These are phyloP conservation scores for Selaginella moellendorffii DNA, from an alignment of 75 land plant species.

Conservation along the genomic window DNA sequence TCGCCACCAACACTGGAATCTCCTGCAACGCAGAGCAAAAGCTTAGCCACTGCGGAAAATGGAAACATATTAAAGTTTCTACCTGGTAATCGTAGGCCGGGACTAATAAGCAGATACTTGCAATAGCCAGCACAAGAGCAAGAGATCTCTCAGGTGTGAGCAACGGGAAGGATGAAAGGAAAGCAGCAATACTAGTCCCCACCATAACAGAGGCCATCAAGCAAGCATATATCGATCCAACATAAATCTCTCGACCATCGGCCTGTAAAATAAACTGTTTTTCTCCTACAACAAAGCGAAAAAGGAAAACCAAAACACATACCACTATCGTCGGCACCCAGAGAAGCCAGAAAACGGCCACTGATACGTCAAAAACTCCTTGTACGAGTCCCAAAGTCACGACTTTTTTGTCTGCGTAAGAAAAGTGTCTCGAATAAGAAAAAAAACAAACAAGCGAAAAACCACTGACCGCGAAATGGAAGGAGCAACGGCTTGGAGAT, in stretches of 20 bases:
- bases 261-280: constrained; percentile 36
- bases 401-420: constrained; percentile 52
- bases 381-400: constrained; percentile 49
- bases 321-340: constrained; percentile 94
- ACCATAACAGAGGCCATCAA: constrained; percentile 71
- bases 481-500: constrained; percentile 25
- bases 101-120: constrained; percentile 39
- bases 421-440: not conserved
- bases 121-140: constrained; percentile 24
- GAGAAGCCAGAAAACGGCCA: constrained; percentile 53
- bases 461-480: not conserved
- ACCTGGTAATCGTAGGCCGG: constrained; percentile 97
- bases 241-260: constrained; percentile 77
- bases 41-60: not conserved
- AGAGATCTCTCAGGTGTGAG: constrained; percentile 35
- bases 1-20: constrained; percentile 47
- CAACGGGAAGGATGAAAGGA: constrained; percentile 42
- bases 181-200: constrained; percentile 59
- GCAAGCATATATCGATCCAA: constrained; percentile 57
- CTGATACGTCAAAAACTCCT: constrained; percentile 49
- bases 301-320: constrained; percentile 6
- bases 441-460: not conserved
- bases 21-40: constrained; percentile 40
- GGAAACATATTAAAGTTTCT: no score
- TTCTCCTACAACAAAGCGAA: not conserved